Percentiles rank a stretch among this genome's conserved stretches.
These are phyloP conservation scores for Periconia sp. DNA, from an alignment of 2,329 filamentous ascomycete genomes.

Conservation along the genomic window DNA sequence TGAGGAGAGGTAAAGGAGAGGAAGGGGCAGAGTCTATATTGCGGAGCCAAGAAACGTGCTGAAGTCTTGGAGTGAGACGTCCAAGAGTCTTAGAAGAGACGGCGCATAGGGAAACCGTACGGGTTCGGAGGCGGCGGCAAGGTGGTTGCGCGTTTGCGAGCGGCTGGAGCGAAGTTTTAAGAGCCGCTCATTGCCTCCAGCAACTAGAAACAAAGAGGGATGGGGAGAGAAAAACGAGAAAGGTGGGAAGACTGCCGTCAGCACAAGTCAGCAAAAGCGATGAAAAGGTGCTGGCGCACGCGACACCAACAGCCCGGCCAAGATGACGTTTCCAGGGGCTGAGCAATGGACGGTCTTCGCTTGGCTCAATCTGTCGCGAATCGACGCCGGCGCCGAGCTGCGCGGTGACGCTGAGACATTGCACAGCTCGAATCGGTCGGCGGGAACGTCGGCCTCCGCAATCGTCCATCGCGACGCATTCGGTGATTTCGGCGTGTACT, in stretches of 20 bases:
- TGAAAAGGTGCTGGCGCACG: too few species aligned
- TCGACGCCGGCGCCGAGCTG: too few species aligned
- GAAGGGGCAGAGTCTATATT: too few species aligned
- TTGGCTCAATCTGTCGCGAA: too few species aligned
- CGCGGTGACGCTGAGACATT: too few species aligned
- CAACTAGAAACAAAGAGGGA: constrained; percentile 2
- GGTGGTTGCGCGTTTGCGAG: not conserved
- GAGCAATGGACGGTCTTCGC: not conserved
- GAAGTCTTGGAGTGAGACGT: constrained; percentile 11
- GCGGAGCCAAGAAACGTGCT: too few species aligned
- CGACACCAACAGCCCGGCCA: not conserved
- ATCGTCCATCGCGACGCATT: too few species aligned
- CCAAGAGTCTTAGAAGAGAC: constrained; percentile 8
- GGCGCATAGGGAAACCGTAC: not conserved
- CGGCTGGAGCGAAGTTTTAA: not conserved
- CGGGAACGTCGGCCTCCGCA: too few species aligned
- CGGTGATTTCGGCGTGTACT: too few species aligned
- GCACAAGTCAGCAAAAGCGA: too few species aligned
- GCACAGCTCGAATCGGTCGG: too few species aligned
- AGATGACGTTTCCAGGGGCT: constrained; percentile 1
- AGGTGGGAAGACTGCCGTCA: not conserved
- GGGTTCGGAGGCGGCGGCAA: not conserved
- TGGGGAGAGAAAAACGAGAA: constrained; percentile 3
- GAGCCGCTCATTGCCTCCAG: not conserved
- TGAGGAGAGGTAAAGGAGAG: too few species aligned